Conservation (phyloP, 345 rosid genomes). For the Cardamine resedifolia region DNA sequence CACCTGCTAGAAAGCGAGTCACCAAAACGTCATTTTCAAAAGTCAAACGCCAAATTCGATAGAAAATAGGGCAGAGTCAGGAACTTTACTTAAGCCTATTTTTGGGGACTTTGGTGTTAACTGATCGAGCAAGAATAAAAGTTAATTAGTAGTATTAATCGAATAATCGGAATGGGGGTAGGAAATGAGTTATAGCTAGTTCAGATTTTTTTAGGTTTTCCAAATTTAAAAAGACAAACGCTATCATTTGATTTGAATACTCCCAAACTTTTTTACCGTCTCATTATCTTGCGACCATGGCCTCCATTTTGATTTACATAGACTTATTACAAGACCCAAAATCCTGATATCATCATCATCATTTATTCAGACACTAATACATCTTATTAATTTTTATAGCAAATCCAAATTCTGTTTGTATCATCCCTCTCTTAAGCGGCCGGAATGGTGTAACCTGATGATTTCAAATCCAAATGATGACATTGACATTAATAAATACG, state of each 20-base stretch:
- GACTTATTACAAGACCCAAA: neutral
- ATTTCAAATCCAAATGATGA: neutral
- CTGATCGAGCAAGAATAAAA: too few species aligned
- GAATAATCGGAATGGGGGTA: too few species aligned
- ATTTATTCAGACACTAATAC: constrained; percentile 25
- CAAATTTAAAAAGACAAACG: neutral
- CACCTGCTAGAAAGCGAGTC: neutral
- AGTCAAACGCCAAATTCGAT: neutral
- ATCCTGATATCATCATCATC: constrained; percentile 9
- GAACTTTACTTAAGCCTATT: neutral
- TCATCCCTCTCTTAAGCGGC: constrained; percentile 10
- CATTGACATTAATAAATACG: neutral
- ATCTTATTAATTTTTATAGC: neutral
- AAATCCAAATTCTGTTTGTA: neutral
- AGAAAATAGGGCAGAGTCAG: neutral
- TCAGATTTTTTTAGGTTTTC: neutral
- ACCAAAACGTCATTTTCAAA: neutral
- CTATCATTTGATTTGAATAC: neutral
- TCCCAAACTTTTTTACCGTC: neutral
- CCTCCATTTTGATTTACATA: neutral
- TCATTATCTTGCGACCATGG: neutral
- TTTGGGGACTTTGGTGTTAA: neutral
- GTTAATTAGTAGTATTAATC: too few species aligned
- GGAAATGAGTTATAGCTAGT: neutral
- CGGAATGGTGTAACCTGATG: constrained; percentile 32